Base-by-base conservation (phyloP, 164 flowering plant species). In the Berberis thunbergii region DNA sequence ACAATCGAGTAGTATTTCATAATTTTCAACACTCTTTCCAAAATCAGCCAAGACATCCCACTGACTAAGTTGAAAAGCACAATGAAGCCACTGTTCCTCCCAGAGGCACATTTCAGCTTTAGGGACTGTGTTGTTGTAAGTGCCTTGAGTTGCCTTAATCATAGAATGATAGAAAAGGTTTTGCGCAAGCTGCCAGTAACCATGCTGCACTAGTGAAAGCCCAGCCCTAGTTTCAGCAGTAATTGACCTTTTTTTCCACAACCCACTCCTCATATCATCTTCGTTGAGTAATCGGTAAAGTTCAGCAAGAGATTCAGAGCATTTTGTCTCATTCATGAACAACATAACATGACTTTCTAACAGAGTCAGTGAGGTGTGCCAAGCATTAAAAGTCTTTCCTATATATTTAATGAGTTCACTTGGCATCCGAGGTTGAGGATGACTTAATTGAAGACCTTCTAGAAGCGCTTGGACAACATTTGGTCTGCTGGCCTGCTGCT, bases 51-150 rank as follows among this genome's bases (percentile, higher is more conserved):
- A 71, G 3, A 80, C 94, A 78, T 89, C 96, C 96, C 96, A 89
- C 71, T 89, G 94, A 77, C 94, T 76, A 67, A 95, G 91, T 70
- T 89, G 98, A 68, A 70, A 73, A 62, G 98, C 97, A 84, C 98
- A 95, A 62, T 72, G 70, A 45, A 91, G 81, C 99, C 99, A 95
- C 61, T 91, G 98, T 69, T 95, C 99, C 73, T 95, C 99, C 98
- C 99, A 95, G 53, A 89, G 94, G 75, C 97, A 95, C 99, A 95
- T 95, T 82, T 95, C 99, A 68, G 99, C 96, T 76, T 95, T 95
- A 11, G 99, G 97, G 10, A 95, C 97, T 4, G 87, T 84, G 74
- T 89, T 91, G 72, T 86, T 95, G 71, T 91, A 95, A 42, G 99
- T 95, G 45, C 98, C 99, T 72, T 95, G 98, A n/a, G 96, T 95